Evolutionary conservation across 768 basidiomycete genomes (phyloP).

Genomic region (Peribolospora kevripleyi): DNA sequence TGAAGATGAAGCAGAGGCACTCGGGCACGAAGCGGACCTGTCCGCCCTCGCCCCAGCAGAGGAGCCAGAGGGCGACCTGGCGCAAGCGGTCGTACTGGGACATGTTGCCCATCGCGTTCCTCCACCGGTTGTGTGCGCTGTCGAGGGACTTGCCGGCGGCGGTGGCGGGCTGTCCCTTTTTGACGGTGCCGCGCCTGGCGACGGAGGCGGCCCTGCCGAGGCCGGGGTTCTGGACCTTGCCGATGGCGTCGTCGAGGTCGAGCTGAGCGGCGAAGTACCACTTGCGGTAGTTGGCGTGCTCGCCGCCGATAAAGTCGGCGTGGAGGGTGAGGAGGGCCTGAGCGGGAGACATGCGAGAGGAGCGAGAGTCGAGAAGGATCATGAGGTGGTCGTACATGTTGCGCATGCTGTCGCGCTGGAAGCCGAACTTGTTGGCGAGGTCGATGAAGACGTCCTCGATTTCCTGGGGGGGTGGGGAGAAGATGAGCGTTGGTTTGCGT

Average conservation of each 20-base stretch:
- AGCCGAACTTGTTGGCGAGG: constrained; percentile 94
- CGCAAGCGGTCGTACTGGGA: constrained; percentile 88
- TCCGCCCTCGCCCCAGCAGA: constrained; percentile 96
- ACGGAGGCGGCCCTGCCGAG: constrained; percentile 57
- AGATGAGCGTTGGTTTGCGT: not conserved
- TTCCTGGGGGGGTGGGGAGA: constrained; percentile 24
- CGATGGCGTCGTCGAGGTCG: constrained; percentile 91
- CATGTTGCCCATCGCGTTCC: constrained; percentile 97
- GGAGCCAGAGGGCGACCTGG: constrained; percentile 80
- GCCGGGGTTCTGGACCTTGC: constrained; percentile 73
- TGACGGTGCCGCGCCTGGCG: constrained; percentile 35
- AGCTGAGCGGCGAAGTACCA: constrained; percentile 99
- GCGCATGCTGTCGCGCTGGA: constrained; percentile 80
- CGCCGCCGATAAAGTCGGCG: constrained; percentile 95
- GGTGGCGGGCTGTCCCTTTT: constrained; percentile 22
- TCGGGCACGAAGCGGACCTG: constrained; percentile 93
- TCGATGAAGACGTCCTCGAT: constrained; percentile 97
- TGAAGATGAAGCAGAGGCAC: constrained; percentile 97
- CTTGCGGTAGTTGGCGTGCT: constrained; percentile 95
- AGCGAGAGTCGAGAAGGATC: constrained; percentile 87
- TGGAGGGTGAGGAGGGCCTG: constrained; percentile 86
- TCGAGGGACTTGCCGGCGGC: constrained; percentile 51
- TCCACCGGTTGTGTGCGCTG: constrained; percentile 73
- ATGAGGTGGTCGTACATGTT: constrained; percentile 98
- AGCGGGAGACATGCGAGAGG: constrained; percentile 89